Evolutionary conservation across 2,329 filamentous ascomycete species (phyloP).

Genomic region (Chaetomiaceae sp.): DNA sequence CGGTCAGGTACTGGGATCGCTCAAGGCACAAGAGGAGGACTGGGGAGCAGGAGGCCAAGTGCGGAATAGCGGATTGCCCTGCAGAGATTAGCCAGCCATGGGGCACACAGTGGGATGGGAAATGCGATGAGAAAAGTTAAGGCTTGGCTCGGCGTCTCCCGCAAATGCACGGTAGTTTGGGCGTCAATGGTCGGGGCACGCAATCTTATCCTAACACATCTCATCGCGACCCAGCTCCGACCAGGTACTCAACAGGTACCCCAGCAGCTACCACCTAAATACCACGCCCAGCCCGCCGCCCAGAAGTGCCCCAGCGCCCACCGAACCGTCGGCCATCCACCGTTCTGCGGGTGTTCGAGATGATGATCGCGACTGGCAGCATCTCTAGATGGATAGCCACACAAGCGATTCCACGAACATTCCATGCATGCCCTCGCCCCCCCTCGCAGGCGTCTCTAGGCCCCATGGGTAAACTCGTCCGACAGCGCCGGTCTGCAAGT

Average conservation of each 20-base stretch:
- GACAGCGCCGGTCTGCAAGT: too few relatives aligned
- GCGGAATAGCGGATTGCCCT: slow-evolving; percentile 40
- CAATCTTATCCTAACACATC: slow-evolving; percentile 17
- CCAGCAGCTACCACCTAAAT: slow-evolving; percentile 13
- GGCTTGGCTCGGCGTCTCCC: neutral
- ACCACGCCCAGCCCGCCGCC: neutral
- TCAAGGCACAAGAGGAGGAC: slow-evolving; percentile 24
- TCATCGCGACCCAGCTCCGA: slow-evolving; percentile 16
- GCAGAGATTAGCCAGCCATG: slow-evolving; percentile 40
- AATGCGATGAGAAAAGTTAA: slow-evolving; percentile 31
- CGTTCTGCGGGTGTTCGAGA: neutral
- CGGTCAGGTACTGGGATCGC: slow-evolving; percentile 31
- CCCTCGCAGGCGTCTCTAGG: neutral
- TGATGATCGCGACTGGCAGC: neutral
- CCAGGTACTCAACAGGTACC: slow-evolving; percentile 13
- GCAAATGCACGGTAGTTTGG: neutral
- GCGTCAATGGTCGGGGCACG: neutral
- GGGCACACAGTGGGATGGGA: slow-evolving; percentile 4
- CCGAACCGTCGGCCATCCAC: too few relatives aligned
- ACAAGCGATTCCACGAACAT: neutral
- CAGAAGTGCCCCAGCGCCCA: neutral
- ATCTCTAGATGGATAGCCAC: too few relatives aligned
- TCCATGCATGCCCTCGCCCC: neutral
- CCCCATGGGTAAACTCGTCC: neutral
- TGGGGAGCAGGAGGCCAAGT: slow-evolving; percentile 24